Conservation (phyloP, 2,329 filamentous ascomycete genomes). For the Alternaria ventricosa region DNA sequence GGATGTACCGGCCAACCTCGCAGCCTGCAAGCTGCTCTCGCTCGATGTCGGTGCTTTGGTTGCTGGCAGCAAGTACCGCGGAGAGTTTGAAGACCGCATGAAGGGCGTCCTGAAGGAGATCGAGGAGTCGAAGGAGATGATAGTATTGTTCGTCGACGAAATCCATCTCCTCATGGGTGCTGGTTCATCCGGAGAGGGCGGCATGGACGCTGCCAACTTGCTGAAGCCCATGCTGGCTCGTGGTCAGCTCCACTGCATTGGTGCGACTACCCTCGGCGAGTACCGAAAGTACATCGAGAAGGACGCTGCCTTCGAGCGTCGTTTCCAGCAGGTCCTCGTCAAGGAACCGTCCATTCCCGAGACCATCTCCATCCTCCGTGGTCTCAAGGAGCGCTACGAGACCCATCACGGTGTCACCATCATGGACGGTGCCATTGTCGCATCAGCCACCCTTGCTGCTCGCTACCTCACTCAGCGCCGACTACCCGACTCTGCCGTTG, state of each 20-base stretch:
- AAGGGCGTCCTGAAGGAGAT: constrained; percentile 99
- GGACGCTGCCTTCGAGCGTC: constrained; percentile 95
- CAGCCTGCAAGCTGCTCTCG: constrained; percentile 90
- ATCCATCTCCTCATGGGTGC: constrained; percentile 99
- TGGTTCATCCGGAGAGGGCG: constrained; percentile 90
- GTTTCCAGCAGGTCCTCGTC: constrained; percentile 97
- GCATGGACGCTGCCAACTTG: constrained; percentile 98
- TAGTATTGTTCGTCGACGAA: constrained; percentile 97
- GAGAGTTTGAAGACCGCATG: constrained; percentile 99
- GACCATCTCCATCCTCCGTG: constrained; percentile 97
- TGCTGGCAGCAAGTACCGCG: constrained; percentile 96
- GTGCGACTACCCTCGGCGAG: constrained; percentile 91
- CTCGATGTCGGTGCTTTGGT: constrained; percentile 95
- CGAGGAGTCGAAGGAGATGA: constrained; percentile 91
- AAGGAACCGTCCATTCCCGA: constrained; percentile 90
- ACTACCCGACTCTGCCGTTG: constrained; percentile 94
- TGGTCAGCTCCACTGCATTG: constrained; percentile 96
- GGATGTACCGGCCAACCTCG: constrained; percentile 94
- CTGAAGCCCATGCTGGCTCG: constrained; percentile 98
- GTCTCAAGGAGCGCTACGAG: constrained; percentile 97
- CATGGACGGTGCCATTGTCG: constrained; percentile 89
- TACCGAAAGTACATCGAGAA: constrained; percentile 99
- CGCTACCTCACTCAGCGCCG: constrained; percentile 90
- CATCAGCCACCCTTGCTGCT: constrained; percentile 87
- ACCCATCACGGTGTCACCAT: constrained; percentile 98